A percentile compares a stretch with the other conserved stretches of the same genome.
phyloP scores from a whole-genome alignment of 2,329 filamentous ascomycete species.

The Seiridium unicorne region DNA sequence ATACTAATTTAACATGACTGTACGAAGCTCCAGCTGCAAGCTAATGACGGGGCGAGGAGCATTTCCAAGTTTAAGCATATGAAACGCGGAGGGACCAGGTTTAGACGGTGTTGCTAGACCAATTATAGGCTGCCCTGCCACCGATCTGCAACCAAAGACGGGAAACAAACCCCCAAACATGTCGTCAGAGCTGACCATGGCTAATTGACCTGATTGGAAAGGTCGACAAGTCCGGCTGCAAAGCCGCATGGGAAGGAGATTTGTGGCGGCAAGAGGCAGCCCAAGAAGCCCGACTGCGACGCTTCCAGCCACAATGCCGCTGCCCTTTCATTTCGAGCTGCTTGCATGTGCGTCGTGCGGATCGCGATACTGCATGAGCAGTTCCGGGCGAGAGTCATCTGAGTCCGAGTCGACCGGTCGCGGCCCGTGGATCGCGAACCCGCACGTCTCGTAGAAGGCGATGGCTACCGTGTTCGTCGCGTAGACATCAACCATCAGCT shows the following conservation, averaged over 20 bases:
- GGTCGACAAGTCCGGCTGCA: not conserved
- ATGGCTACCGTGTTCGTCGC: slow-evolving; percentile 29
- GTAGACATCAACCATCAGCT: slow-evolving; percentile 31
- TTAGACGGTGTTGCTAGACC: not conserved
- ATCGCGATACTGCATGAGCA: slow-evolving; percentile 20
- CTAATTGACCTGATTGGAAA: not conserved
- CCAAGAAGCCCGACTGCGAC: not conserved
- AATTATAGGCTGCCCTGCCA: not conserved
- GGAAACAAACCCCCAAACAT: not conserved
- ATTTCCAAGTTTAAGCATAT: not conserved
- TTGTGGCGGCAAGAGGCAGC: no score
- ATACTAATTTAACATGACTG: not conserved
- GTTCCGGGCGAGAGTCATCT: slow-evolving; percentile 9
- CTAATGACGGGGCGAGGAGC: not conserved
- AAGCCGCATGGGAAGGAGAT: not conserved
- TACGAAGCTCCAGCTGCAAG: not conserved
- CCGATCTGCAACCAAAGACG: not conserved
- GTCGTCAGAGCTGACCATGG: not conserved
- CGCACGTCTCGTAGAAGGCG: slow-evolving; percentile 32
- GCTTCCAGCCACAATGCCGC: not conserved
- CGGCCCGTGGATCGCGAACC: slow-evolving; percentile 23
- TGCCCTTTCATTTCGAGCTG: not conserved
- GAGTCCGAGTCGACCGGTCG: slow-evolving; percentile 6
- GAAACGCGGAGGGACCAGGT: not conserved
- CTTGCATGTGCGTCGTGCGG: not conserved